Evolutionary conservation across 768 basidiomycete genomes (phyloP), one percentile per base, ranked within the genome.

Genomic region (Roridomyces roridus): DNA sequence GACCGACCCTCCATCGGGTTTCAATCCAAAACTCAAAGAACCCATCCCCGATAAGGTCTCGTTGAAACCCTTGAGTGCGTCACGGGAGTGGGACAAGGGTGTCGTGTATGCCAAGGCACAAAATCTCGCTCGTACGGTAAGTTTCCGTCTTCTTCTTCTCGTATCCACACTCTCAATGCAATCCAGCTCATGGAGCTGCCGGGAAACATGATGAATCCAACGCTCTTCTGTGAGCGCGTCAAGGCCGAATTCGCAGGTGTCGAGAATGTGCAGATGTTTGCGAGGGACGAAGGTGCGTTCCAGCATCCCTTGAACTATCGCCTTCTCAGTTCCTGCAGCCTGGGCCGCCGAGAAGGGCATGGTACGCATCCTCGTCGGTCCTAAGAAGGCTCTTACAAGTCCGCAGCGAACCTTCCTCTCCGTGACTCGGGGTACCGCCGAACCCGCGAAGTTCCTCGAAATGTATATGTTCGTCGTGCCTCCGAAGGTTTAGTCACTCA

Each of bases 331-430:
- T 6, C 63, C 28, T 39, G 11, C 57, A 91, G 90, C 77, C 2
- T 96, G 93, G 93, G 92, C 93, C 24, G 81, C 82, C 41, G 79
- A 88, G 72, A 91, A 91, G 75, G 86, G 86, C 53, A 96, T 95
- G 94, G 89, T 88, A 46, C 1, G 72, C 65, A 4, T 34, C 12
- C 21, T n/a, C n/a, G n/a, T n/a, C n/a, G n/a, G n/a, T n/a, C n/a
- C n/a, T n/a, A n/a, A n/a, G n/a, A n/a, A n/a, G 7, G 15, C 31
- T 52, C 29, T 43, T 50, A n/a, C 11, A 54, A 21, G 31, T 12
- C 37, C 18, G 5, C 59, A 91, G 89, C 82, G 85, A 60, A 86
- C 89, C 7, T 94, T 96, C 83, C 85, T 96, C 25, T 94, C 92
- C 0, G 93, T 96, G 15, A 87, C 91, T 14, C 85, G 86, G 51